Evolutionary conservation across 345 rosid genomes (phyloP).

Genomic region (Aquilaria yunnanensis): DNA sequence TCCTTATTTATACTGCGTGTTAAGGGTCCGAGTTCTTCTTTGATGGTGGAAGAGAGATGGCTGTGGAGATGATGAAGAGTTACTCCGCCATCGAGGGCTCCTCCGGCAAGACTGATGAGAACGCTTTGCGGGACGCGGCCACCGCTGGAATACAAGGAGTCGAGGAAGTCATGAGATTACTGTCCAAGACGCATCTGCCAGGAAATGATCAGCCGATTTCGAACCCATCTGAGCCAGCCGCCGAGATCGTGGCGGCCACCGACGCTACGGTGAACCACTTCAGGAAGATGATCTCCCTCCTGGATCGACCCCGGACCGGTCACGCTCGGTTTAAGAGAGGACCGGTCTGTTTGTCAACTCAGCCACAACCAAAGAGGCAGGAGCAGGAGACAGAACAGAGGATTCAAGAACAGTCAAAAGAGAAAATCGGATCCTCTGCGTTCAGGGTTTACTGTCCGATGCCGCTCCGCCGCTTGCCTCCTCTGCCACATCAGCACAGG

Average conservation of each 20-base stretch:
- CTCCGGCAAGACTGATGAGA: constrained; percentile 40
- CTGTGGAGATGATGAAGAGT: constrained; percentile 61
- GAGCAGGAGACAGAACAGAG: constrained; percentile 13
- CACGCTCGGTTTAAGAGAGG: constrained; percentile 85
- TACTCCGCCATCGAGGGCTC: constrained; percentile 30
- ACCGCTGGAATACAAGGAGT: constrained; percentile 78
- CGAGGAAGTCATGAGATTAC: constrained; percentile 55
- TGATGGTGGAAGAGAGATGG: constrained; percentile 34
- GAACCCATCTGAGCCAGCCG: constrained; percentile 13
- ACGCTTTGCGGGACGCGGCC: constrained; percentile 61
- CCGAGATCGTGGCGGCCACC: constrained; percentile 52
- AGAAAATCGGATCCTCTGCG: constrained; percentile 43
- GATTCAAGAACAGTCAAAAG: constrained; percentile 14
- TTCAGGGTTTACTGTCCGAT: constrained; percentile 66
- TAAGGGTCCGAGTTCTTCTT: background rate
- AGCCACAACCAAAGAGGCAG: constrained; percentile 9
- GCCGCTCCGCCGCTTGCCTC: constrained; percentile 67
- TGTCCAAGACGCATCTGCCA: constrained; percentile 32
- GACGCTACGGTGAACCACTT: constrained; percentile 71
- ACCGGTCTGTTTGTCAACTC: constrained; percentile 18
- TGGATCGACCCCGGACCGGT: constrained; percentile 72
- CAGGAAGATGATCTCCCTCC: constrained; percentile 64
- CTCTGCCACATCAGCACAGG: constrained; percentile 50
- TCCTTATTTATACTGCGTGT: background rate
- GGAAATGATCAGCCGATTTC: constrained; percentile 16